phyloP scores from a whole-genome alignment of 768 basidiomycete species.

The Lentinus tigrinus region DNA sequence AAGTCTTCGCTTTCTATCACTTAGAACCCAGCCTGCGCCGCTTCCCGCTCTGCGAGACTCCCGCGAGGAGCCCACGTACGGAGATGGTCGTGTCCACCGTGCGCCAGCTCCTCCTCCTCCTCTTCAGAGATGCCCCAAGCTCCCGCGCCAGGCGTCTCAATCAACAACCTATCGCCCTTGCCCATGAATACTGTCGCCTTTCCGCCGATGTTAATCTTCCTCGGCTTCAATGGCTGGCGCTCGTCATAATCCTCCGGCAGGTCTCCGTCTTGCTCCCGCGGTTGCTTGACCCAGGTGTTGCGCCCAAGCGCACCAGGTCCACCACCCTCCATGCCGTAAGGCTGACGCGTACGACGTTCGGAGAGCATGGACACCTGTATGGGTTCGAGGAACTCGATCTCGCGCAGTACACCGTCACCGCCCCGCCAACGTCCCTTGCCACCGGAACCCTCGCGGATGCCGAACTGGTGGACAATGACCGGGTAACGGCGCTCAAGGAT shows the following conservation, averaged over 20 bases:
- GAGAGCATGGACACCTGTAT: conserved; percentile 88
- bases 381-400: conserved; percentile 77
- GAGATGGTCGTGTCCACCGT: conserved; percentile 31
- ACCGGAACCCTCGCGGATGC: conserved; percentile 64
- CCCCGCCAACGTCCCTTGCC: conserved; percentile 74
- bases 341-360: conserved; percentile 84
- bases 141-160: conserved; percentile 91
- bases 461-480: conserved; percentile 84
- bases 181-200: conserved; percentile 89
- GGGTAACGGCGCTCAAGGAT: conserved; percentile 93
- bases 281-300: conserved; percentile 85
- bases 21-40: conserved; percentile 62
- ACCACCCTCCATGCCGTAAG: conserved; percentile 86
- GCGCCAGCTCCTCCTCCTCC: conserved; percentile 27
- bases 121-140: conserved; percentile 61
- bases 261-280: conserved; percentile 68
- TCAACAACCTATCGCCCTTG: conserved; percentile 75
- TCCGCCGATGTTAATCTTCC: conserved; percentile 84
- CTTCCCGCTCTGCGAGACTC: conserved; percentile 45
- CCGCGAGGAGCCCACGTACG: conserved; percentile 69
- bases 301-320: conserved; percentile 66
- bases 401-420: conserved; percentile 82
- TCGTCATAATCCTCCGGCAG: conserved; percentile 34
- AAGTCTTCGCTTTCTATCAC: background rate
- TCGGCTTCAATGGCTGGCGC: conserved; percentile 29